Base-by-base conservation (phyloP, 352 stramenopile genomes). In the Hyaloperonospora arabidopsidis region DNA sequence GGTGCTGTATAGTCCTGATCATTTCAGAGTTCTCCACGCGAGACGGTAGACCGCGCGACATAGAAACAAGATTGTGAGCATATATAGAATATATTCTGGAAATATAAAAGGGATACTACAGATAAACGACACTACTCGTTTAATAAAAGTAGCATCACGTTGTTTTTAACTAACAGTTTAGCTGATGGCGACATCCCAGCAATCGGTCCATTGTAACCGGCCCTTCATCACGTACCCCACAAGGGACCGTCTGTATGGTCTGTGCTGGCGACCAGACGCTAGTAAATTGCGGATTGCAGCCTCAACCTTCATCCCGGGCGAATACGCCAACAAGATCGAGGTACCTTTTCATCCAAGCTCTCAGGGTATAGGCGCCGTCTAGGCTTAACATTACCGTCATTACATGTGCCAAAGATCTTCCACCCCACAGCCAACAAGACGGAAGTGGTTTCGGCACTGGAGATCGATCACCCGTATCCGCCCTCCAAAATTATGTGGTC, bases 271-370 rank as follows among this genome's bases (percentile, higher is more conserved):
- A 13, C 83, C 77, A 0, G 70, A 86, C 18, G 41, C 73, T 12
- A 86, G 62, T 39, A 72, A 71, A 19, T 66, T 89, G 54, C 77
- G 79, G 18, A 70, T 92, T 22, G 82, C 79, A 11, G 74, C 71
- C 28, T 87, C 82, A 19, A 89, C 79, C 5, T 89, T 89, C 63
- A 91, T 92, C 46, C 63, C 75, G 2, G 81, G 81, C 47, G 81
- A 91, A 61, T 94, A 94, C 64, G 73, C 81, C 49, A 94, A 94
- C 70, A 91, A 91, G 45, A 76, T 94, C n/a, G 74, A 92, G 76
- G 79, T 94, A 49, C 5, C 36, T 7, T 11, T 18, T 19, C 29
- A 12, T 57, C 40, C n/a, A 35, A 19, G n/a, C 8, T 32, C 25
- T 32, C 25, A 32, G 4, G 25, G 25, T 8, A 8, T 8, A 32